A percentile compares a stretch with the other conserved stretches of the same genome.
phyloP scores from a whole-genome alignment of 2,329 filamentous ascomycete genomes.

The Botrytis tulipae region DNA sequence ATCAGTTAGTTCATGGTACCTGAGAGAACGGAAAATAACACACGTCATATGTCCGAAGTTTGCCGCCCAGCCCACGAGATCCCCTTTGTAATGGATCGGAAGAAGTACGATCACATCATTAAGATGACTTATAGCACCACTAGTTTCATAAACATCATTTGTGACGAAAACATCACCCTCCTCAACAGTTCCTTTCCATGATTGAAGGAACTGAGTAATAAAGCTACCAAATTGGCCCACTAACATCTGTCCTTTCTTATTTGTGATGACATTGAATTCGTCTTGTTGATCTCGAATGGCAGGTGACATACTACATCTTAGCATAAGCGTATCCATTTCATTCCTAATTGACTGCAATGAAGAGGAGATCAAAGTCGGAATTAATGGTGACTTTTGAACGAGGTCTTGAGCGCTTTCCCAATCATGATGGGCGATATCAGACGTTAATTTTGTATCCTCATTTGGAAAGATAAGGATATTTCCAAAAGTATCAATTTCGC shows the following conservation, averaged over 20 bases:
- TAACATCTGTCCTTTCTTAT: constrained; percentile 16
- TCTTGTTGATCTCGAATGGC: constrained; percentile 17
- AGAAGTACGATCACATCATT: constrained; percentile 17
- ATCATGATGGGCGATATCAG: neutral
- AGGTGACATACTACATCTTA: constrained; percentile 11
- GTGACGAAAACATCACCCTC: constrained; percentile 16
- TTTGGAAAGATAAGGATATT: constrained; percentile 2
- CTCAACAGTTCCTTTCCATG: constrained; percentile 14
- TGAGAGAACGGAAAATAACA: neutral
- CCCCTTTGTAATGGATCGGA: neutral
- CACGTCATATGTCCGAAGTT: constrained; percentile 17
- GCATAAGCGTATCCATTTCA: constrained; percentile 19
- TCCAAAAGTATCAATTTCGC: constrained; percentile 11
- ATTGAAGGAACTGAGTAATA: constrained; percentile 6
- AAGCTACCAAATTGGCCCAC: constrained; percentile 15
- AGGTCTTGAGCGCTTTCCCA: constrained; percentile 8
- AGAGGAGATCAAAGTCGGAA: constrained; percentile 15
- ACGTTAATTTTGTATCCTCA: neutral
- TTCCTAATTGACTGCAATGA: constrained; percentile 17
- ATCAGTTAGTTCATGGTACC: neutral
- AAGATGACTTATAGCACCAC: constrained; percentile 14
- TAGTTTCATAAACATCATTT: constrained; percentile 14
- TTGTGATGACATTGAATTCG: constrained; percentile 18
- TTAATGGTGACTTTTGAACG: constrained; percentile 5
- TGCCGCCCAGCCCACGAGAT: constrained; percentile 14